These are phyloP conservation scores for Bruguiera parviflora DNA, from an alignment of 345 rosid species.

Conservation along the genomic window DNA sequence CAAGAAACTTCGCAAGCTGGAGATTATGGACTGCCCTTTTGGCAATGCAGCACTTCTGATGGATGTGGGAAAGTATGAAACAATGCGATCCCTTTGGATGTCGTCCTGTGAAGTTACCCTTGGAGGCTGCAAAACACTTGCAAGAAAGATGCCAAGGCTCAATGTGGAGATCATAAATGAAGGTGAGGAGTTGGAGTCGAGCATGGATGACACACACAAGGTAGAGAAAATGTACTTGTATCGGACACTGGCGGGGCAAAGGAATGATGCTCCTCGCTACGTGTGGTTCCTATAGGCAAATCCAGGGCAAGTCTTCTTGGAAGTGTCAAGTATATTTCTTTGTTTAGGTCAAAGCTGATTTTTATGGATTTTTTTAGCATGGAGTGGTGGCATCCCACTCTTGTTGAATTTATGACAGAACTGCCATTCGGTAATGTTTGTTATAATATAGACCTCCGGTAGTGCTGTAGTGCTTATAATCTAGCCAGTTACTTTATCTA, in stretches of 20 bases:
- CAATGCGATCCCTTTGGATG: slow-evolving; percentile 99
- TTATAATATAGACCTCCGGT: slow-evolving; percentile 15
- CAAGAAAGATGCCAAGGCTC: slow-evolving; percentile 64
- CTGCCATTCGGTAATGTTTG: slow-evolving; percentile 25
- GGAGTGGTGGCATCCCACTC: slow-evolving; percentile 23
- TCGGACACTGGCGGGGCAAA: slow-evolving; percentile 67
- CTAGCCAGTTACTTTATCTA: neutral
- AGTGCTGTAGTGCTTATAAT: slow-evolving; percentile 10
- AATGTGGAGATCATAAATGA: slow-evolving; percentile 87
- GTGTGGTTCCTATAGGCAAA: slow-evolving; percentile 59
- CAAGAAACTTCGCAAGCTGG: slow-evolving; percentile 81
- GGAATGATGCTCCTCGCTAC: slow-evolving; percentile 72
- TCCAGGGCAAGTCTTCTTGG: too few relatives aligned
- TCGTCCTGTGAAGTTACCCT: slow-evolving; percentile 92
- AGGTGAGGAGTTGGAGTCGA: slow-evolving; percentile 35
- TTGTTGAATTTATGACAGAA: slow-evolving; percentile 21
- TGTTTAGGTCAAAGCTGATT: slow-evolving; percentile 22
- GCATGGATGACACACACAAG: slow-evolving; percentile 39
- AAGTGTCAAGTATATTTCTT: slow-evolving; percentile 12
- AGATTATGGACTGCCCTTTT: slow-evolving; percentile 85
- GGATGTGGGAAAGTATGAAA: slow-evolving; percentile 85
- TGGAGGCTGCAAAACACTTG: slow-evolving; percentile 77
- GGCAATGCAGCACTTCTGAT: slow-evolving; percentile 75
- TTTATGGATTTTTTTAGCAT: slow-evolving; percentile 22
- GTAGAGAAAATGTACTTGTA: slow-evolving; percentile 85